phyloP scores from a whole-genome alignment of 1,139 yeast species.

The Candida sp. region DNA sequence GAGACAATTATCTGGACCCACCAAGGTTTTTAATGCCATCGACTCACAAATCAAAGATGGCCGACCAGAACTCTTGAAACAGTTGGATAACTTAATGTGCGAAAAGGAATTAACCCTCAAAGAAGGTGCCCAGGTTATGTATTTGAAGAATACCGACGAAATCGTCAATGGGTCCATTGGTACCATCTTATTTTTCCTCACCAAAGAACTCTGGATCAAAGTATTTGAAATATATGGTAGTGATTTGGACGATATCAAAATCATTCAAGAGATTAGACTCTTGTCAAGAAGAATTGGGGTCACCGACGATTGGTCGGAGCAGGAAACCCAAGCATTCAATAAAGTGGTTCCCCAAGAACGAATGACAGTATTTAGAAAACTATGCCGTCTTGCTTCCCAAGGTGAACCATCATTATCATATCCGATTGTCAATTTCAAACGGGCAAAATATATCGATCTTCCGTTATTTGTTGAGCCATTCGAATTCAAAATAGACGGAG shows the following conservation, averaged over 20 bases:
- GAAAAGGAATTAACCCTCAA: constrained; percentile 43
- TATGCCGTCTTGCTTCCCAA: constrained; percentile 29
- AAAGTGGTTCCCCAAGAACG: constrained; percentile 24
- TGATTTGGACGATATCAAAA: constrained; percentile 17
- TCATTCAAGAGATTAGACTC: constrained; percentile 24
- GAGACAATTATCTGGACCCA: constrained; percentile 20
- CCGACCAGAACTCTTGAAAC: constrained; percentile 17
- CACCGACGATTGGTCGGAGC: constrained; percentile 28
- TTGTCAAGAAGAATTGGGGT: constrained; percentile 23
- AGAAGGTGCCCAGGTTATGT: constrained; percentile 63
- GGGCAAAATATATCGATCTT: constrained; percentile 17
- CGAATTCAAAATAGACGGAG: constrained; percentile 52
- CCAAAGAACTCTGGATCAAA: constrained; percentile 22
- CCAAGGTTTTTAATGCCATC: constrained; percentile 49
- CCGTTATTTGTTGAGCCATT: constrained; percentile 61
- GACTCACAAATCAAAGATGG: constrained; percentile 37
- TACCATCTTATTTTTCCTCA: constrained; percentile 61
- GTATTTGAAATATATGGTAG: constrained; percentile 24
- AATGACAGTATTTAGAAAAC: constrained; percentile 20
- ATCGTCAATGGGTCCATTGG: constrained; percentile 62
- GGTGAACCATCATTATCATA: constrained; percentile 27
- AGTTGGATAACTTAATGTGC: constrained; percentile 46
- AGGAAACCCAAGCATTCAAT: constrained; percentile 35
- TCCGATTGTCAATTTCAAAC: constrained; percentile 59
- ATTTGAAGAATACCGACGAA: constrained; percentile 42